Conservation (phyloP, 2,329 filamentous ascomycete species). For the Aspergillus persii region DNA sequence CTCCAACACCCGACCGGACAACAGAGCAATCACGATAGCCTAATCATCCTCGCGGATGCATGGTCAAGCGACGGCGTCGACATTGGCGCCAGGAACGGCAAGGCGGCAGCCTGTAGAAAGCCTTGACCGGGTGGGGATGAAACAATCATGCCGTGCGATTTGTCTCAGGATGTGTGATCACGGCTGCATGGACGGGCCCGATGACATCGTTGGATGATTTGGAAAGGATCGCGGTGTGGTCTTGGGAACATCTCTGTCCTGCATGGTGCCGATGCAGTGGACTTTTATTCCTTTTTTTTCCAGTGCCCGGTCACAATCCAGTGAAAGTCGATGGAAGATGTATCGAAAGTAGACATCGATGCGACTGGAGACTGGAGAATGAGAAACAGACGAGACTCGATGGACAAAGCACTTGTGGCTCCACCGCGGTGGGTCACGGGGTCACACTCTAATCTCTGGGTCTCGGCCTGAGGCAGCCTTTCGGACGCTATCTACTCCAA, state of each 20-base stretch:
- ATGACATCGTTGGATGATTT: background rate
- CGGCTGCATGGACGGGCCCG: background rate
- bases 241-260: background rate
- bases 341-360: background rate
- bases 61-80: slow-evolving; percentile 7
- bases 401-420: background rate
- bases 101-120: slow-evolving; percentile 17
- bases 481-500: no score
- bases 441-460: background rate
- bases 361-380: no score
- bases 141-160: slow-evolving; percentile 10
- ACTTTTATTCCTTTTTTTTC: background rate
- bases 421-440: background rate
- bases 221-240: background rate
- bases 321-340: background rate
- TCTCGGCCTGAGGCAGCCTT: background rate
- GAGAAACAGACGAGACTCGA: background rate
- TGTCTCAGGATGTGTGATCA: slow-evolving; percentile 7
- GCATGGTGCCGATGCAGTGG: background rate
- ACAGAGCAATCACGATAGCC: slow-evolving; percentile 1
- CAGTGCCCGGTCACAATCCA: background rate
- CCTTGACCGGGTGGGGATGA: slow-evolving; percentile 17
- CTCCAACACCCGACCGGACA: background rate
- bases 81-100: slow-evolving; percentile 20
- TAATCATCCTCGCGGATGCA: background rate